Evolutionary conservation across 2,329 filamentous ascomycete species (phyloP).

Genomic region (Ceratocystiopsis brevicomis): DNA sequence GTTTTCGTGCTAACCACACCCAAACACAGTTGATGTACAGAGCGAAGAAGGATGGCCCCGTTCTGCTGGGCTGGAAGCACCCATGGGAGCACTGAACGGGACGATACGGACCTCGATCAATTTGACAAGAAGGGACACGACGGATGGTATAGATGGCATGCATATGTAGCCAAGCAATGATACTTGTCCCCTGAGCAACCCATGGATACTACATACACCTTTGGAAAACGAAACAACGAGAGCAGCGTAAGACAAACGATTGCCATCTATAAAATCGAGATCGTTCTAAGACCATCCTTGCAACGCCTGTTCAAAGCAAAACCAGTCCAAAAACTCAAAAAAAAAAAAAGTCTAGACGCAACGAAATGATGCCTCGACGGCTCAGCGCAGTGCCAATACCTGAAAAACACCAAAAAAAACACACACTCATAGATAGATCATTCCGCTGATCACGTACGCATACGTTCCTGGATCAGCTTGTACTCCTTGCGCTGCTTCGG

Average conservation of each 20-base stretch:
- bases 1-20: conserved; percentile 4
- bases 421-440: background rate
- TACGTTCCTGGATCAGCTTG: conserved; percentile 58
- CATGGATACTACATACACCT: too few species aligned
- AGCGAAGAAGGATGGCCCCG: conserved; percentile 81
- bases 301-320: too few species aligned
- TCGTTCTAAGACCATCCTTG: too few species aligned
- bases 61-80: conserved; percentile 81
- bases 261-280: too few species aligned
- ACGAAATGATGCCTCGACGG: too few species aligned
- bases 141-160: background rate
- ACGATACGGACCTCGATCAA: background rate
- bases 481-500: conserved; percentile 73
- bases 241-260: too few species aligned
- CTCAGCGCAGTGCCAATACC: too few species aligned
- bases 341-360: too few species aligned
- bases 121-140: background rate
- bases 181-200: too few species aligned
- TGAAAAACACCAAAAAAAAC: background rate
- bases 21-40: conserved; percentile 71
- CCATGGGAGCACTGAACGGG: conserved; percentile 72
- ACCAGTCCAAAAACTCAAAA: too few species aligned
- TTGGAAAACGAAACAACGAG: too few species aligned
- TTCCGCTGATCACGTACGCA: conserved; percentile 18
- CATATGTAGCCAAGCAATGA: background rate